phyloP scores from a whole-genome alignment of 768 basidiomycete genomes.

The Lactifluus subvellereus region DNA sequence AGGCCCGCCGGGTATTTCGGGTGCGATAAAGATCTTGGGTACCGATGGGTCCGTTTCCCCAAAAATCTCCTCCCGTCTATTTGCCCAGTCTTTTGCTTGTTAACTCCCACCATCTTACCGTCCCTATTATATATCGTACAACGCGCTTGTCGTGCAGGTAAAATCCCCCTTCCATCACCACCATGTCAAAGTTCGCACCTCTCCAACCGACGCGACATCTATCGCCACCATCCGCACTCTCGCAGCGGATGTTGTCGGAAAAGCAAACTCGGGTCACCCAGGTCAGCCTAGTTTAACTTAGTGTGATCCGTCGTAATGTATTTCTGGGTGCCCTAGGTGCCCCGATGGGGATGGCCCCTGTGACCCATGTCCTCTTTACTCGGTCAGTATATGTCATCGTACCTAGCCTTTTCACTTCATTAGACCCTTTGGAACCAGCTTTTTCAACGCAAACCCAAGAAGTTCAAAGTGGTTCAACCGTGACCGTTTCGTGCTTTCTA shows the following conservation, averaged over 20 bases:
- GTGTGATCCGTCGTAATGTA: not conserved
- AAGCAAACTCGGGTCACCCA: slow-evolving; percentile 93
- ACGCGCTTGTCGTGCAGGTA: not conserved
- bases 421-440: slow-evolving; percentile 38
- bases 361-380: slow-evolving; percentile 73
- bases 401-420: slow-evolving; percentile 2
- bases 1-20: not conserved
- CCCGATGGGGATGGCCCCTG: slow-evolving; percentile 91
- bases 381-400: slow-evolving; percentile 49
- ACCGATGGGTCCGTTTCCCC: not conserved
- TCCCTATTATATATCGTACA: slow-evolving; percentile 3
- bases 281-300: slow-evolving; percentile 39
- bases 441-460: slow-evolving; percentile 84
- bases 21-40: no score
- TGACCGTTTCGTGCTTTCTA: slow-evolving; percentile 95
- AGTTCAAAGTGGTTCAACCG: slow-evolving; percentile 93
- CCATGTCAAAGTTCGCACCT: slow-evolving; percentile 39
- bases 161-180: not conserved
- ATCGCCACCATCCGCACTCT: slow-evolving; percentile 73
- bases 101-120: slow-evolving; percentile 13
- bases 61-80: not conserved
- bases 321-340: slow-evolving; percentile 50
- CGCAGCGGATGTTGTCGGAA: slow-evolving; percentile 69
- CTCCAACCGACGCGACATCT: slow-evolving; percentile 48
- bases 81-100: slow-evolving; percentile 9